phyloP scores from a whole-genome alignment of 495 filamentous ascomycete species.

The Aspergillus bertholletiae region DNA sequence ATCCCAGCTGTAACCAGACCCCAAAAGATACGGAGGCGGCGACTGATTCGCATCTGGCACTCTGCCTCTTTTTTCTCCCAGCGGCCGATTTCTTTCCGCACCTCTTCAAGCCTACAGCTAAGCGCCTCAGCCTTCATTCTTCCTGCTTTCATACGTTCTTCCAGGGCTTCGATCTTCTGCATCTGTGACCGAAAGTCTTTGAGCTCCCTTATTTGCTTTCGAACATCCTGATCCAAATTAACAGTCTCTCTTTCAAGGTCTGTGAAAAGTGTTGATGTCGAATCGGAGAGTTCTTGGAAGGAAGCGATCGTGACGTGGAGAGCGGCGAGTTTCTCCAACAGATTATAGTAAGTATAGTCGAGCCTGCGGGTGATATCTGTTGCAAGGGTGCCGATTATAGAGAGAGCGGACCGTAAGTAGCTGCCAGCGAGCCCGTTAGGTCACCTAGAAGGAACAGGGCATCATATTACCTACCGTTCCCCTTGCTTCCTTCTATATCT shows the following conservation, averaged over 20 bases:
- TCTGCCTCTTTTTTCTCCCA: slow-evolving; percentile 71
- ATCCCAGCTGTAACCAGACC: slow-evolving; percentile 36
- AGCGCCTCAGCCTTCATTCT: slow-evolving; percentile 61
- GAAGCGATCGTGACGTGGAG: slow-evolving; percentile 64
- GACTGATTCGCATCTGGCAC: slow-evolving; percentile 66
- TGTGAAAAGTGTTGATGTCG: slow-evolving; percentile 55
- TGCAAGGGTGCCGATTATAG: slow-evolving; percentile 36
- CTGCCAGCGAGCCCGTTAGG: slow-evolving; percentile 14
- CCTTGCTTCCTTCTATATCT: slow-evolving; percentile 38
- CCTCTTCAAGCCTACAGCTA: slow-evolving; percentile 61
- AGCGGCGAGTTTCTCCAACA: slow-evolving; percentile 71
- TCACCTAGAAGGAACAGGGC: not conserved
- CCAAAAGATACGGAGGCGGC: slow-evolving; percentile 61
- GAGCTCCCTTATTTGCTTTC: slow-evolving; percentile 61
- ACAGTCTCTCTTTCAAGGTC: slow-evolving; percentile 61
- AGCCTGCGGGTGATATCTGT: slow-evolving; percentile 65
- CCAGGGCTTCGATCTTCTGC: slow-evolving; percentile 60
- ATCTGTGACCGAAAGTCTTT: slow-evolving; percentile 69
- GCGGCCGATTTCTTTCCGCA: slow-evolving; percentile 59
- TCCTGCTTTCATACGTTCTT: slow-evolving; percentile 60
- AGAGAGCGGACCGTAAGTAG: slow-evolving; percentile 34
- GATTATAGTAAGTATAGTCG: slow-evolving; percentile 83
- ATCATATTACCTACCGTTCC: slow-evolving; percentile 39
- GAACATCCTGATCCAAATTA: slow-evolving; percentile 58
- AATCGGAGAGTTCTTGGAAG: slow-evolving; percentile 66